A percentile compares a stretch with the other conserved stretches of the same genome.
phyloP scores from a whole-genome alignment of 768 basidiomycete genomes.

The Lepiota subincarnata region DNA sequence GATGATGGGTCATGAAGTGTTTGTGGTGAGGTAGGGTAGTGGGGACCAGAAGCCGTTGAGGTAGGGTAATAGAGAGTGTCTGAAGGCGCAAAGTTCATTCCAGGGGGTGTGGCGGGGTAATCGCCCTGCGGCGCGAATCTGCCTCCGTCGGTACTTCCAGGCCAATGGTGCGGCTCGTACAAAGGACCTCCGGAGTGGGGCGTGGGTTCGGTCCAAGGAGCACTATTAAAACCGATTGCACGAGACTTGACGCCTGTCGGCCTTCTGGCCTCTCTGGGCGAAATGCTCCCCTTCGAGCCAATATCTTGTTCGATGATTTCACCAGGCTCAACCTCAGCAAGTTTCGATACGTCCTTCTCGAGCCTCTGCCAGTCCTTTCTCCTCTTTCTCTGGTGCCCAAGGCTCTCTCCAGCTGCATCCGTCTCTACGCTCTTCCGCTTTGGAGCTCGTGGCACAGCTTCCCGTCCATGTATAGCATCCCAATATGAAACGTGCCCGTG shows the following conservation, averaged over 20 bases:
- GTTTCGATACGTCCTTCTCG: not conserved
- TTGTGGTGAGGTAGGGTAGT: not conserved
- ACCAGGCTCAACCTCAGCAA: not conserved
- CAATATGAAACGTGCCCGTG: slow-evolving; percentile 37
- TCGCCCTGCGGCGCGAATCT: not conserved
- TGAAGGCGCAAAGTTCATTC: not conserved
- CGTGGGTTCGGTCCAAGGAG: too few relatives aligned
- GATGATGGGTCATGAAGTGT: not conserved
- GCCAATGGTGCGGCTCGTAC: too few relatives aligned
- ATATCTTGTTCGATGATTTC: not conserved
- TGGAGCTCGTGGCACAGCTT: not conserved
- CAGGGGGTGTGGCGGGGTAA: not conserved
- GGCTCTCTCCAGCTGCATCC: not conserved
- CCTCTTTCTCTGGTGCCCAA: slow-evolving; percentile 2
- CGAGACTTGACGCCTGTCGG: too few relatives aligned
- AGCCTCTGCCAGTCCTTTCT: slow-evolving; percentile 4
- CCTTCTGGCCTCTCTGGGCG: too few relatives aligned
- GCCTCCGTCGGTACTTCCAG: too few relatives aligned
- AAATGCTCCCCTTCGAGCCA: too few relatives aligned
- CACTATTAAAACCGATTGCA: too few relatives aligned
- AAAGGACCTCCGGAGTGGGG: too few relatives aligned
- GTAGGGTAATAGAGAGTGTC: slow-evolving; percentile 1
- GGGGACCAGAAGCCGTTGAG: not conserved
- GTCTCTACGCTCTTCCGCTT: not conserved
- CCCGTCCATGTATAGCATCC: slow-evolving; percentile 17